phyloP scores from a whole-genome alignment of 2,329 filamentous ascomycete genomes.

The Nemania serpens region DNA sequence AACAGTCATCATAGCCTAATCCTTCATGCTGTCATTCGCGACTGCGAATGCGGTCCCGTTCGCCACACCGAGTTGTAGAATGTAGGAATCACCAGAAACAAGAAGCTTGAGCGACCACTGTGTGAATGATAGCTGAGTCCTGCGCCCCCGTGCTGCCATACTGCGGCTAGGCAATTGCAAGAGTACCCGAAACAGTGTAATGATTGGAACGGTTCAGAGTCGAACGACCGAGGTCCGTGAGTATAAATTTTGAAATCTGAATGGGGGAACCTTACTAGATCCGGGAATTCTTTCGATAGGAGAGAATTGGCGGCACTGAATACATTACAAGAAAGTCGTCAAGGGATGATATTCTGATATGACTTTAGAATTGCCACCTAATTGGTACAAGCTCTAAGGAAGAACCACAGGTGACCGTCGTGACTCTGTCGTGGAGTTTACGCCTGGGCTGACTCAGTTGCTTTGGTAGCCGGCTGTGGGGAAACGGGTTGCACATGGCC shows the following conservation, averaged over 20 bases:
- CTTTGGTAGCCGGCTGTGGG: background rate
- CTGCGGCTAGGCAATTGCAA: slow-evolving; percentile 29
- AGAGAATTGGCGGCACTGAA: background rate
- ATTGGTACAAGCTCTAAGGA: background rate
- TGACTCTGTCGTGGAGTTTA: background rate
- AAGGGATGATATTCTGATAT: background rate
- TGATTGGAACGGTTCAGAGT: slow-evolving; percentile 4
- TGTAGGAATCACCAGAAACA: slow-evolving; percentile 3
- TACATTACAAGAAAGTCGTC: background rate
- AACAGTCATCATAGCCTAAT: slow-evolving; percentile 26
- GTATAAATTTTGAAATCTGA: slow-evolving; percentile 2
- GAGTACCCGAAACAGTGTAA: slow-evolving; percentile 5
- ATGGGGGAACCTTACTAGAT: background rate
- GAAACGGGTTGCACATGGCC: slow-evolving; percentile 1
- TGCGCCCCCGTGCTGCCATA: slow-evolving; percentile 33
- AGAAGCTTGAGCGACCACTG: slow-evolving; percentile 17
- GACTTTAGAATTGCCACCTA: background rate
- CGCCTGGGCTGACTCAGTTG: slow-evolving; percentile 9
- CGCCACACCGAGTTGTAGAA: slow-evolving; percentile 14
- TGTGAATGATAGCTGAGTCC: slow-evolving; percentile 26
- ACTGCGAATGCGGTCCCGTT: slow-evolving; percentile 23
- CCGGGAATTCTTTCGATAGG: background rate
- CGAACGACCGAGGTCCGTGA: slow-evolving; percentile 5
- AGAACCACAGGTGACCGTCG: background rate
- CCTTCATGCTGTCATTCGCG: slow-evolving; percentile 25